Base-by-base conservation (phyloP, 1,284 basidiomycete species). In the Marasmius oreades region DNA sequence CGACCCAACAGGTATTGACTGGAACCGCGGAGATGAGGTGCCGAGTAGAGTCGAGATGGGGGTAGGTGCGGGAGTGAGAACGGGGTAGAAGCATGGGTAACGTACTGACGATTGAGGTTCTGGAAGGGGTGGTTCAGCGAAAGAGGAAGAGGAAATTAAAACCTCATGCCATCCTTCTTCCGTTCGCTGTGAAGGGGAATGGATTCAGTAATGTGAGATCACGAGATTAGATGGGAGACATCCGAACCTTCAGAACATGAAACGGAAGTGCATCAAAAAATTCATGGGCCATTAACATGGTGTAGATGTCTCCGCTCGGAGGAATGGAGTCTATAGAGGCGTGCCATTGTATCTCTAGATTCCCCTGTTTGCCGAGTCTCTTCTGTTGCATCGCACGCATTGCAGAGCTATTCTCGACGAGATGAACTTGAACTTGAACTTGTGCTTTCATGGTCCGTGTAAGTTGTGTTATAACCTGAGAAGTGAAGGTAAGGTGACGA, bases 231-330 rank as follows among this genome's bases (percentile, higher is more conserved):
- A 48, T 34, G 46, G 16, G 37, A 20, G 22, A 6, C 43, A 6
- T 14, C 67, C 74, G 12, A 63, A 93, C 93, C 77, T 97, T 87
- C 47, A 99, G 78, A 31, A 96, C 76, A 69, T 98, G 92, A 51
- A 98, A 87, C 0, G 96, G 96, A 51, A 99, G 77, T 0, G 96
- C 96, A 67, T 99, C 97, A 62, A 99, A 98, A 73, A 99, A 98
- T 68, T 99, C 97, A 69, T 99, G 96, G 0, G 96, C 97, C 6
- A 98, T 74, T 20, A 97, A 70, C 76, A 98, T 86, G 0, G 94
- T 97, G 70, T 88, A 98, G 42, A 73, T 75, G 16, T 82, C 78
- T 31, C 75, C 68, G 57, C 77, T 75, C 36, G 61, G 71, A 0
- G 80, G 71, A 0, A 98, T 73, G 34, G 90, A 82, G 34, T 90